Conservation (phyloP, 1,284 basidiomycete genomes). For the Cryptococcus floricola region DNA sequence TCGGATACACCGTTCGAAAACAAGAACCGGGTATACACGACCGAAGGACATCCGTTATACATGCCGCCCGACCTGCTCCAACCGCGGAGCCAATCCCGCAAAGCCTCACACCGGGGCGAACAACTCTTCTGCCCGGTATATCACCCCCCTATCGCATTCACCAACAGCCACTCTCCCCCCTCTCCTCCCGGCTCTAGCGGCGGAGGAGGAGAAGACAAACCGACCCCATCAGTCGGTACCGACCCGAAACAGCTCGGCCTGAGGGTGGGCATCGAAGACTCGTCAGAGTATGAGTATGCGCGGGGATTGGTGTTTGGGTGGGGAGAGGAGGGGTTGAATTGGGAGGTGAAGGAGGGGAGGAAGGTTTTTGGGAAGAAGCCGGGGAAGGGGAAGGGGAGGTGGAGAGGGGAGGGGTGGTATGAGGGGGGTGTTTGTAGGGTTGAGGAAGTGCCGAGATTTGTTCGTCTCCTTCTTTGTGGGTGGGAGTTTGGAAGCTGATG, state of each 20-base stretch:
- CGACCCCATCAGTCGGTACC: no score
- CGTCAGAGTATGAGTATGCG: constrained; percentile 72
- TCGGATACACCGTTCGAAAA: constrained; percentile 74
- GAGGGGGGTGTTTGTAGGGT: constrained; percentile 67
- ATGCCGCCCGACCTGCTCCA: constrained; percentile 58
- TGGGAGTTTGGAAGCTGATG: not conserved
- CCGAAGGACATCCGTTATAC: constrained; percentile 84
- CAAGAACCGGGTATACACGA: constrained; percentile 71
- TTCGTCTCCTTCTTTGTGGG: constrained; percentile 34
- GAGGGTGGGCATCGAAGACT: constrained; percentile 62
- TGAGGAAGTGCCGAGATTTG: constrained; percentile 67
- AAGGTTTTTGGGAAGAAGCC: constrained; percentile 52
- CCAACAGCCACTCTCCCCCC: no score
- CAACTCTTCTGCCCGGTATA: constrained; percentile 70
- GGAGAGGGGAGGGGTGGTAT: constrained; percentile 54
- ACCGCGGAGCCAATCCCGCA: constrained; percentile 58
- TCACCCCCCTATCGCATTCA: constrained; percentile 46
- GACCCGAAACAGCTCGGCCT: constrained; percentile 51
- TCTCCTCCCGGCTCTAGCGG: no score
- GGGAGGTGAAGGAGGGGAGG: constrained; percentile 23
- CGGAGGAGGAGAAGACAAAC: no score
- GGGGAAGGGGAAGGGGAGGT: constrained; percentile 19
- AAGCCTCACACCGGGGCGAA: constrained; percentile 61
- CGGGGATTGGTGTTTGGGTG: constrained; percentile 60
- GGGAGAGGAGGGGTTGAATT: constrained; percentile 19